These are phyloP conservation scores for Penicillium odoratum DNA, from an alignment of 495 filamentous ascomycete species.

Conservation along the genomic window DNA sequence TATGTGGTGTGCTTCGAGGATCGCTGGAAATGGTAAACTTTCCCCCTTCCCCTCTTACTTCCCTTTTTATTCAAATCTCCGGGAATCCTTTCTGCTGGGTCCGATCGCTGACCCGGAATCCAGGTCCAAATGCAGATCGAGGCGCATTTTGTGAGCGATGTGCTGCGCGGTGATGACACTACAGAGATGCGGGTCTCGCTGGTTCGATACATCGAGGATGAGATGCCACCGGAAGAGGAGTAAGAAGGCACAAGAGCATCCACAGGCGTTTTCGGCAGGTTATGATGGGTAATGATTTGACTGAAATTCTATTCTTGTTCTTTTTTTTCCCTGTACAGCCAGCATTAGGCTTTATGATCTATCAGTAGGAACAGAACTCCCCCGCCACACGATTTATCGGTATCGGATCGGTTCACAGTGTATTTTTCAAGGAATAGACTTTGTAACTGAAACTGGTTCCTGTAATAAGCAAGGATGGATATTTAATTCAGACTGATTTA, in stretches of 20 bases:
- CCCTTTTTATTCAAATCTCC: background rate
- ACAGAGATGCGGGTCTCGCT: conserved; percentile 96
- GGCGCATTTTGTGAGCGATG: conserved; percentile 93
- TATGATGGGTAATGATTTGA: conserved; percentile 6
- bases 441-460: background rate
- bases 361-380: conserved; percentile 19
- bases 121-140: conserved; percentile 98
- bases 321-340: conserved; percentile 1
- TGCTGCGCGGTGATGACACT: conserved; percentile 88
- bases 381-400: conserved; percentile 27
- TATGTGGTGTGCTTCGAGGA: conserved; percentile 89
- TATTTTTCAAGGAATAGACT: background rate
- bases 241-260: conserved; percentile 33
- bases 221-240: conserved; percentile 95
- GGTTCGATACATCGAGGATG: conserved; percentile 94
- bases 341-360: conserved; percentile 32
- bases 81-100: conserved; percentile 13
- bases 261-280: conserved; percentile 17
- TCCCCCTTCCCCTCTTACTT: background rate
- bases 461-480: background rate
- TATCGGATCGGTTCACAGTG: conserved; percentile 12
- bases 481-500: background rate
- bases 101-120: conserved; percentile 25
- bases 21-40: conserved; percentile 85
- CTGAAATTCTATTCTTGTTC: conserved; percentile 5